phyloP scores from a whole-genome alignment of 257 asterid species.

The Anisodus acutangulus region DNA sequence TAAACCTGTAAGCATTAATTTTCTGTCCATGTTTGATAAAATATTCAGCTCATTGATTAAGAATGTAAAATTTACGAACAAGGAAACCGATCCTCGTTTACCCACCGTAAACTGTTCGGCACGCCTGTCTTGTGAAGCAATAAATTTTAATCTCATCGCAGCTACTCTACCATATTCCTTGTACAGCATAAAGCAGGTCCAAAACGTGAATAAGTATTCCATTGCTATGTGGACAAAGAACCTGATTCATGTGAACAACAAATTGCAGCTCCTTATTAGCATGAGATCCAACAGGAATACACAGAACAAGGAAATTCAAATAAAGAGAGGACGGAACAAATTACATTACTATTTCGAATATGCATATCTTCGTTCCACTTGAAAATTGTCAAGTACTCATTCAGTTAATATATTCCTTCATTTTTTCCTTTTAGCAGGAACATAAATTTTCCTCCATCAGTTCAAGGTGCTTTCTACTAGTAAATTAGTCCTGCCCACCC shows the following conservation, averaged over 20 bases:
- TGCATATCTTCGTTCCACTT: not conserved
- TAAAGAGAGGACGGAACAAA: not conserved
- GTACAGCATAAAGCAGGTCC: constrained; percentile 89
- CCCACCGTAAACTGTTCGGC: constrained; percentile 98
- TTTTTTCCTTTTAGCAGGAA: not conserved
- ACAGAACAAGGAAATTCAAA: constrained; percentile 1
- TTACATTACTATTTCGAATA: not conserved
- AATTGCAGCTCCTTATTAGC: constrained; percentile 37
- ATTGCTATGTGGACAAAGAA: constrained; percentile 87
- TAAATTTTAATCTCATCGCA: constrained; percentile 75
- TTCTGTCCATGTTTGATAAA: constrained; percentile 13
- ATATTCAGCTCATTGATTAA: not conserved
- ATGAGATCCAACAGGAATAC: constrained; percentile 20
- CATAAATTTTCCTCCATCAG: not conserved
- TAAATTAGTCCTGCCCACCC: not conserved
- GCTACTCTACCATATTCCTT: constrained; percentile 87
- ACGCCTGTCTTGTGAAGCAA: constrained; percentile 82
- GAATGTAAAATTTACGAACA: not conserved
- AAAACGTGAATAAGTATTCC: constrained; percentile 85
- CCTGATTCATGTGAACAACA: constrained; percentile 55
- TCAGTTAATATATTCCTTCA: not conserved
- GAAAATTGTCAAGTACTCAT: not conserved
- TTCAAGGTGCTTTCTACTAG: constrained; percentile 10
- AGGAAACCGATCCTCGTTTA: constrained; percentile 27
- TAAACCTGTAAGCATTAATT: constrained; percentile 14